phyloP scores from a whole-genome alignment of 2,329 filamentous ascomycete species.

The Aureobasidium leucospermi region DNA sequence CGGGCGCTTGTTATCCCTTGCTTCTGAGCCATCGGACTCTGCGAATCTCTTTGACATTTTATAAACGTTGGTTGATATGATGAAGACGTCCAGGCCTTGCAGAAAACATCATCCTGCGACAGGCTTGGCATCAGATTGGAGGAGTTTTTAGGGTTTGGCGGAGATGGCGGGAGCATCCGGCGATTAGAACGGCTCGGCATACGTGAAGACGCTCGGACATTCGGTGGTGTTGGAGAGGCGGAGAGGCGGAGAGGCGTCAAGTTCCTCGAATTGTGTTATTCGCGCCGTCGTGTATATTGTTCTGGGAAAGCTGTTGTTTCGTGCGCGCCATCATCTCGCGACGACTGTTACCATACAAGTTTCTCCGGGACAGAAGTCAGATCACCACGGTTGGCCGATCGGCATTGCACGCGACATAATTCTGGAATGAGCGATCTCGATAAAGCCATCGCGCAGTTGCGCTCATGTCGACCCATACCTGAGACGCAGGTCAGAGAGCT shows the following conservation, averaged over 20 bases:
- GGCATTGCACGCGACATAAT: neutral
- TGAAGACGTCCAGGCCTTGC: neutral
- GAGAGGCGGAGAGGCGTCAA: slow-evolving; percentile 5
- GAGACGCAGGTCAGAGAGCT: slow-evolving; percentile 92
- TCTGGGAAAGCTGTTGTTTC: neutral
- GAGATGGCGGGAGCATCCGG: neutral
- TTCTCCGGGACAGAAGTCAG: neutral
- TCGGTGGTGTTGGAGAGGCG: neutral
- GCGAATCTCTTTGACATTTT: slow-evolving; percentile 13
- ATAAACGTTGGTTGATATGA: neutral
- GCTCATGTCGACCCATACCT: slow-evolving; percentile 91
- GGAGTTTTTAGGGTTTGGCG: slow-evolving; percentile 8
- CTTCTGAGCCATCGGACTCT: slow-evolving; percentile 1
- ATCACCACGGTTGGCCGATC: neutral
- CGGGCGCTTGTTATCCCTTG: neutral
- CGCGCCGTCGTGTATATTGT: neutral
- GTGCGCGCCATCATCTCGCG: neutral
- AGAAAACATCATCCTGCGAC: slow-evolving; percentile 1
- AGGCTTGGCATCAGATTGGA: neutral
- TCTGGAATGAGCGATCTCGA: slow-evolving; percentile 81
- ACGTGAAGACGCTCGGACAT: neutral
- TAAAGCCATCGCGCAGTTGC: slow-evolving; percentile 90
- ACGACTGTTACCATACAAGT: too few species aligned
- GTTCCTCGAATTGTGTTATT: neutral
- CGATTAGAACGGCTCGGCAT: neutral